These are phyloP conservation scores for Phylloporus sp. DNA, from an alignment of 768 basidiomycete genomes.

Conservation along the genomic window DNA sequence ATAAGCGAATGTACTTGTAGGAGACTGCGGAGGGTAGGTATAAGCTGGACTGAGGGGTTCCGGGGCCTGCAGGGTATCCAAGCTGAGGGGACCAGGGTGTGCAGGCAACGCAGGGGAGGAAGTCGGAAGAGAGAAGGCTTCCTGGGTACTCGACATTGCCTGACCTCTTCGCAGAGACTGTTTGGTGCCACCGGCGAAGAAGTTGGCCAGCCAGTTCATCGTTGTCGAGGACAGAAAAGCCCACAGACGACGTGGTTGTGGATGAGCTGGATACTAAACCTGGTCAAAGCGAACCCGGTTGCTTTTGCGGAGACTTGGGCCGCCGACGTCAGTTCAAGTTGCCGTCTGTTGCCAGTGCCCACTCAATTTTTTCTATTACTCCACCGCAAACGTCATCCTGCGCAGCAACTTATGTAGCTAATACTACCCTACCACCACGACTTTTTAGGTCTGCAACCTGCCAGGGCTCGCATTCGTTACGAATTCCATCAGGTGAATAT, in stretches of 20 bases:
- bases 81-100: conserved; percentile 58
- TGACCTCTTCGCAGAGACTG: conserved; percentile 54
- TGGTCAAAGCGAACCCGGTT: conserved; percentile 7
- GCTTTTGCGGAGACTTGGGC: neutral
- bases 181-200: conserved; percentile 53
- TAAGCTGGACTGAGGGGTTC: conserved; percentile 52
- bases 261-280: conserved; percentile 9
- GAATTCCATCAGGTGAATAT: too few relatives aligned
- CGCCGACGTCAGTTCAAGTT: too few relatives aligned
- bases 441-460: neutral
- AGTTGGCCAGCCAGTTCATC: conserved; percentile 74
- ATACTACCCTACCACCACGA: neutral
- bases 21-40: conserved; percentile 74
- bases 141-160: conserved; percentile 74
- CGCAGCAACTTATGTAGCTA: conserved; percentile 3
- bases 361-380: conserved; percentile 3
- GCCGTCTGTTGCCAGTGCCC: neutral
- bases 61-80: conserved; percentile 48
- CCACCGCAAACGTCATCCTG: conserved; percentile 14
- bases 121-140: conserved; percentile 84
- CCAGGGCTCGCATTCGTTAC: too few relatives aligned
- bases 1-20: conserved; percentile 53
- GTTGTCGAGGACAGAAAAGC: conserved; percentile 13
- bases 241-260: neutral
- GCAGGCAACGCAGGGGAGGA: conserved; percentile 55